These are phyloP conservation scores for Hyphopichia homilentoma DNA, from an alignment of 805 yeast species.

Conservation along the genomic window DNA sequence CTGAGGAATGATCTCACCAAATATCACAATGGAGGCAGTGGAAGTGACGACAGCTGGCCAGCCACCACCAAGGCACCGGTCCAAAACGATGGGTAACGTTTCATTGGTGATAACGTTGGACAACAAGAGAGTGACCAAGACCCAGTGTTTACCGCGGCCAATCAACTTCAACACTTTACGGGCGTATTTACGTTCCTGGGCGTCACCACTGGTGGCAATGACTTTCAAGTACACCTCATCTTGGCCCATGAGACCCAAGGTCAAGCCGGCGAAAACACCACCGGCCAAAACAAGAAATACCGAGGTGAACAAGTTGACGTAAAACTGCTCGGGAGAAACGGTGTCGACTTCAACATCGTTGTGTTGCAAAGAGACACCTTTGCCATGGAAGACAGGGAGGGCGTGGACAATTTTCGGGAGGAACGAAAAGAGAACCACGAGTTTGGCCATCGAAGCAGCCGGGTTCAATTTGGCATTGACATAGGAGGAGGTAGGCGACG, in stretches of 20 bases:
- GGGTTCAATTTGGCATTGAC: slow-evolving; percentile 9
- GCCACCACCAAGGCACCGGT: slow-evolving; percentile 92
- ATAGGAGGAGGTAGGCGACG: slow-evolving; percentile 1
- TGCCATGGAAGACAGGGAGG: slow-evolving; percentile 23
- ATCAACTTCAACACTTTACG: slow-evolving; percentile 67
- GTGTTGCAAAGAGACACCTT: slow-evolving; percentile 1
- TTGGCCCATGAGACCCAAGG: slow-evolving; percentile 97
- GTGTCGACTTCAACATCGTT: slow-evolving; percentile 7
- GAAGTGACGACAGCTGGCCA: slow-evolving; percentile 94
- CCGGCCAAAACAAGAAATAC: slow-evolving; percentile 66
- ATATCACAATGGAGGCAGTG: slow-evolving; percentile 88
- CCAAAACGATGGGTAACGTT: slow-evolving; percentile 89
- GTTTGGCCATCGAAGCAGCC: slow-evolving; percentile 21
- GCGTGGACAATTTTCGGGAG: slow-evolving; percentile 32
- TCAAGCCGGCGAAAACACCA: slow-evolving; percentile 89
- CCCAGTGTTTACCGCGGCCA: slow-evolving; percentile 92
- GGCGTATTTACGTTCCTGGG: slow-evolving; percentile 64
- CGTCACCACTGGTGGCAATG: slow-evolving; percentile 81
- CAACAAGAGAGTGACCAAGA: slow-evolving; percentile 79
- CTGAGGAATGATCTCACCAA: slow-evolving; percentile 97
- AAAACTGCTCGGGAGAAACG: slow-evolving; percentile 39
- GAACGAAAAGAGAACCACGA: slow-evolving; percentile 29
- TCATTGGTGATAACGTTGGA: slow-evolving; percentile 92
- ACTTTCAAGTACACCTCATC: slow-evolving; percentile 94
- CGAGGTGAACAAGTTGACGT: slow-evolving; percentile 51